These are phyloP conservation scores for Lipomyces oligophaga DNA, from an alignment of 805 yeast genomes.

Conservation along the genomic window DNA sequence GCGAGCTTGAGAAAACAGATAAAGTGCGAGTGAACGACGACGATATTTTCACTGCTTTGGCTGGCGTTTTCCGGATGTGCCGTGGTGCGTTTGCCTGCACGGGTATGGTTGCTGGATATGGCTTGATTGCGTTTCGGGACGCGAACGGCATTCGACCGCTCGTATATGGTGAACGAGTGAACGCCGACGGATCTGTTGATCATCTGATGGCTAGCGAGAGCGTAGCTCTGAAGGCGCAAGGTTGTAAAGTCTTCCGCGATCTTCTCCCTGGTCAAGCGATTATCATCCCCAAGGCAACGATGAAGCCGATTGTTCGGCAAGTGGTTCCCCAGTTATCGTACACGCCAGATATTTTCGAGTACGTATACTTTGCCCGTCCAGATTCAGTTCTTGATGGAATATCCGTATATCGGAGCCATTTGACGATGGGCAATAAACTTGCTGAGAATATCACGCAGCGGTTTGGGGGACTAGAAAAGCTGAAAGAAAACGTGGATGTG, in stretches of 20 bases:
- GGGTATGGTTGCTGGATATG: conserved; percentile 89
- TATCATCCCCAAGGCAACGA: conserved; percentile 73
- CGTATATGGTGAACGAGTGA: conserved; percentile 74
- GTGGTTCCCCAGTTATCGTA: conserved; percentile 73
- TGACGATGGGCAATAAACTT: conserved; percentile 88
- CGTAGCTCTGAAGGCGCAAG: conserved; percentile 90
- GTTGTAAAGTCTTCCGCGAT: conserved; percentile 75
- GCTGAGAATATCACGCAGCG: conserved; percentile 61
- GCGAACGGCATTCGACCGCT: conserved; percentile 96
- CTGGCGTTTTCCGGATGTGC: conserved; percentile 70
- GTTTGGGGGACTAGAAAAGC: conserved; percentile 45
- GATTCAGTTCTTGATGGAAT: conserved; percentile 96
- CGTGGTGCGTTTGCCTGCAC: conserved; percentile 98
- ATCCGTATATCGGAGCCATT: conserved; percentile 86
- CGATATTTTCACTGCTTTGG: conserved; percentile 80
- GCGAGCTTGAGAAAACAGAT: conserved; percentile 84
- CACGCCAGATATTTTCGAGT: conserved; percentile 95
- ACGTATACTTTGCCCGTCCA: conserved; percentile 96
- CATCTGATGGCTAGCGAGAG: conserved; percentile 95
- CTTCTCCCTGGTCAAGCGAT: conserved; percentile 95
- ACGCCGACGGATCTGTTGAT: conserved; percentile 67
- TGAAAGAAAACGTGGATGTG: conserved; percentile 69
- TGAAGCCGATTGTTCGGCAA: conserved; percentile 77
- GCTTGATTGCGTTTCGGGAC: conserved; percentile 92
- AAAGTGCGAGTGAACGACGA: conserved; percentile 88